Evolutionary conservation across 805 yeast genomes (phyloP), one percentile per base, ranked within the genome.

Genomic region (Saccharomycopsis sp.): DNA sequence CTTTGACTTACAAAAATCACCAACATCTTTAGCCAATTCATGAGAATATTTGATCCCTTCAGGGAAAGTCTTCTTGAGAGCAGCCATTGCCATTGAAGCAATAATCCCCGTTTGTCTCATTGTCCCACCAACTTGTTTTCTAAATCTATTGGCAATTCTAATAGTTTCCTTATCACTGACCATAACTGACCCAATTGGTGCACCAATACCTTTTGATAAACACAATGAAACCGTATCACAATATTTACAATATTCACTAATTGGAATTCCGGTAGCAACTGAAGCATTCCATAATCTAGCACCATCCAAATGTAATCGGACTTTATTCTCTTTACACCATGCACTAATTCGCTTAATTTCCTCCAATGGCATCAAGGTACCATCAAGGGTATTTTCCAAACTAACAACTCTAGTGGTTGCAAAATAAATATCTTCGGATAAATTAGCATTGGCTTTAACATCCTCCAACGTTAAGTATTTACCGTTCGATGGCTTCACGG

Each of bases 271-370:
- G 7, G 86, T 76, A 22, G 74, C 89, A 9, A 74, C 83, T 33
- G 79, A 68, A n/a, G 96, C 96, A 60, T 85, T 85, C 89, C 94
- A 88, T 41, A 89, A 65, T 55, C 97, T 74, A n/a, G 97, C 97
- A 51, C 97, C 97, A 60, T 89, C 97, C 55, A 88, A 76, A 57
- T 90, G 97, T 53, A 88, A 61, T 45, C 67, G 71, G 44, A 85
- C 63, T 44, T 68, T 70, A 53, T 79, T 70, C 23, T 65, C 72
- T 43, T 70, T 68, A 51, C 90, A 85, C 72, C 85, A 89, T 34
- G 65, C 71, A 35, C 82, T 72, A 54, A 89, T 89, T 45, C 76
- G 74, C 47, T 66, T 65, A 44, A 89, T 71, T 60, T 89, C 96
- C 27, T 81, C 90, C 36, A 80, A 55, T 6, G 97, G 97, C 61